These are phyloP conservation scores for Polygonum aviculare DNA, from an alignment of 148 eudicot genomes.

Conservation along the genomic window DNA sequence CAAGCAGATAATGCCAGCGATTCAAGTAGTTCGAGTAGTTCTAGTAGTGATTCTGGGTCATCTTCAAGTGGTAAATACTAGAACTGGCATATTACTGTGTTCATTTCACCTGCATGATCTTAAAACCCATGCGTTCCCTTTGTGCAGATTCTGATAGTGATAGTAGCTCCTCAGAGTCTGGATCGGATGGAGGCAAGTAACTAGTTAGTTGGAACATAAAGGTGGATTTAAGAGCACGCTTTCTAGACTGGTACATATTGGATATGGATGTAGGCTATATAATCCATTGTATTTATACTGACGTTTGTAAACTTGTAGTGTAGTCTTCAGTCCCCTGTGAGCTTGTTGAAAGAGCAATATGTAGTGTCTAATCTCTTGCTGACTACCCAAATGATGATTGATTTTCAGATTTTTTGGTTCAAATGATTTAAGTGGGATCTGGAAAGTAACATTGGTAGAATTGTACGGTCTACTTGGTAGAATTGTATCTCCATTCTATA, in stretches of 20 bases:
- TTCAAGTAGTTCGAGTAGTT: constrained; percentile 92
- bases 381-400: background rate
- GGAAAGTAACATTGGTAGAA: background rate
- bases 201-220: background rate
- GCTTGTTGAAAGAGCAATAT: background rate
- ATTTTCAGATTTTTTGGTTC: background rate
- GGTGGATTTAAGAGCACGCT: constrained; percentile 2
- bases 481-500: background rate
- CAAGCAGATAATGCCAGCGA: constrained; percentile 40
- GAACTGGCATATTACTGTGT: constrained; percentile 15
- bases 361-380: background rate
- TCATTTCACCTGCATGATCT: background rate
- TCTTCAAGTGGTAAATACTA: constrained; percentile 54
- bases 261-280: background rate
- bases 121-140: background rate
- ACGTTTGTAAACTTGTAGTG: background rate
- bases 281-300: background rate
- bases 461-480: background rate
- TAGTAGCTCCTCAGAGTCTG: constrained; percentile 63
- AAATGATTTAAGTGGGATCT: background rate
- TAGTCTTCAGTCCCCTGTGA: background rate
- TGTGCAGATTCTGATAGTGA: constrained; percentile 75
- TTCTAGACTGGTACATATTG: background rate
- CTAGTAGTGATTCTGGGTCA: constrained; percentile 88
- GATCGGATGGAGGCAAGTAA: constrained; percentile 56